Evolutionary conservation across 1,284 basidiomycete genomes (phyloP).

Genomic region (Cutaneotrichosporon mucoides): DNA sequence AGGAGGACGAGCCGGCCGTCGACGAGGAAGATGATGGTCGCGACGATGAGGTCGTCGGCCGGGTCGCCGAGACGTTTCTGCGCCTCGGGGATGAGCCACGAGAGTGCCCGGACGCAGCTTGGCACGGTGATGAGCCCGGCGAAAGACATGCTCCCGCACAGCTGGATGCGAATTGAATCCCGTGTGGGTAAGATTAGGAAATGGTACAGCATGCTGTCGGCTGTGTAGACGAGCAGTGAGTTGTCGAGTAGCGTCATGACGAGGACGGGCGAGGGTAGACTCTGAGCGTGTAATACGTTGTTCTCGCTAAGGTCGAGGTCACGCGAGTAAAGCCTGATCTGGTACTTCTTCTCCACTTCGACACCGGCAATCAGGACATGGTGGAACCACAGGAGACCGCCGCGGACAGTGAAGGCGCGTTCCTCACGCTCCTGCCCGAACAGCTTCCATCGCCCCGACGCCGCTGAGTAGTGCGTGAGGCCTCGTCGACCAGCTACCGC

Average conservation of each 20-base stretch:
- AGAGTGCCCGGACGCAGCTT: conserved; percentile 78
- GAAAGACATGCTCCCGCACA: conserved; percentile 94
- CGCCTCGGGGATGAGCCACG: conserved; percentile 92
- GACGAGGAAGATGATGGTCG: conserved; percentile 93
- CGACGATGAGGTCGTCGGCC: conserved; percentile 84
- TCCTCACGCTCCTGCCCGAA: conserved; percentile 84
- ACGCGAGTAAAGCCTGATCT: conserved; percentile 88
- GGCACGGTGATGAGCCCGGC: conserved; percentile 84
- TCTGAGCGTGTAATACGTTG: conserved; percentile 77
- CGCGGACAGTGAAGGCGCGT: conserved; percentile 79
- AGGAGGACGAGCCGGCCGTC: conserved; percentile 87
- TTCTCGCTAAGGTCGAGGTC: conserved; percentile 84
- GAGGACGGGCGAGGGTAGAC: conserved; percentile 71
- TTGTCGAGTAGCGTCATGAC: conserved; percentile 91
- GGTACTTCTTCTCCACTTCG: conserved; percentile 70
- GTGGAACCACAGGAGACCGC: conserved; percentile 94
- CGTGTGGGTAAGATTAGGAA: conserved; percentile 84
- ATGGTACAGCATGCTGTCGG: conserved; percentile 92
- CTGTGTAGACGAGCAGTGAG: conserved; percentile 91
- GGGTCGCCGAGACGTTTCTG: conserved; percentile 98
- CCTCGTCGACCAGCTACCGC: conserved; percentile 91
- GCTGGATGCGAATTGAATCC: conserved; percentile 75
- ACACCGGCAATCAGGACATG: conserved; percentile 90
- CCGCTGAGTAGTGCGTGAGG: conserved; percentile 86
- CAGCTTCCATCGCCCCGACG: conserved; percentile 91